Conservation (phyloP, 2,329 filamentous ascomycete genomes). For the Epichloe uncinata region DNA sequence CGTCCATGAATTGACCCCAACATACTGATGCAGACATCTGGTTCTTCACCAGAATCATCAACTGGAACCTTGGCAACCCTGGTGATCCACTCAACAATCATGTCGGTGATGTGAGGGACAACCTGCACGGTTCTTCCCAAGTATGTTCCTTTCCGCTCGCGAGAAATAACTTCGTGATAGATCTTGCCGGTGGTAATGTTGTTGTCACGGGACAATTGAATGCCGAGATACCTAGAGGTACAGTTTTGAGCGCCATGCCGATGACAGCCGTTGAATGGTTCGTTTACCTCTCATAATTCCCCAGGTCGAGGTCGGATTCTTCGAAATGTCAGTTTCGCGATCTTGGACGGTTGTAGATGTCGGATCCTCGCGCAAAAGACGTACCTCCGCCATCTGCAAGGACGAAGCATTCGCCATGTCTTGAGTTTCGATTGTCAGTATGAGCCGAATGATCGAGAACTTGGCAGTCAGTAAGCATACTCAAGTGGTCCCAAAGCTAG, state of each 20-base stretch:
- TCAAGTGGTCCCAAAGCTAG: constrained; percentile 17
- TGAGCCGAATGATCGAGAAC: too few species aligned
- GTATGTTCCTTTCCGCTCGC: constrained; percentile 52
- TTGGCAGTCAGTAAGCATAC: constrained; percentile 9
- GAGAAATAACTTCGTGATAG: constrained; percentile 40
- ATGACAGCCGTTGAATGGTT: neutral
- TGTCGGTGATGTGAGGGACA: constrained; percentile 83
- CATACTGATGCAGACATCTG: constrained; percentile 85
- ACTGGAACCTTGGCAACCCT: constrained; percentile 74
- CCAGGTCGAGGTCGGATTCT: constrained; percentile 39
- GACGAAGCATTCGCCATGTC: constrained; percentile 83
- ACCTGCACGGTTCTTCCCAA: constrained; percentile 83
- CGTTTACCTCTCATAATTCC: constrained; percentile 38
- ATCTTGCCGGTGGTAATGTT: constrained; percentile 98
- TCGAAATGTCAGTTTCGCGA: constrained; percentile 3
- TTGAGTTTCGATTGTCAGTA: constrained; percentile 18
- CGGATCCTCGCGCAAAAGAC: neutral
- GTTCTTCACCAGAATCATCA: constrained; percentile 68
- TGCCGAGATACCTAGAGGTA: constrained; percentile 50
- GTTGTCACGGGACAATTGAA: constrained; percentile 71
- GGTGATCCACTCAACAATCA: constrained; percentile 86
- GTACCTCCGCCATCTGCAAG: constrained; percentile 61
- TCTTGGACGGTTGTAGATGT: neutral
- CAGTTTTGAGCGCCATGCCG: neutral
- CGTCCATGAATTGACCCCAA: constrained; percentile 1